Evolutionary conservation across 2,329 filamentous ascomycete species (phyloP).

Genomic region (Hypoxylon sp.): DNA sequence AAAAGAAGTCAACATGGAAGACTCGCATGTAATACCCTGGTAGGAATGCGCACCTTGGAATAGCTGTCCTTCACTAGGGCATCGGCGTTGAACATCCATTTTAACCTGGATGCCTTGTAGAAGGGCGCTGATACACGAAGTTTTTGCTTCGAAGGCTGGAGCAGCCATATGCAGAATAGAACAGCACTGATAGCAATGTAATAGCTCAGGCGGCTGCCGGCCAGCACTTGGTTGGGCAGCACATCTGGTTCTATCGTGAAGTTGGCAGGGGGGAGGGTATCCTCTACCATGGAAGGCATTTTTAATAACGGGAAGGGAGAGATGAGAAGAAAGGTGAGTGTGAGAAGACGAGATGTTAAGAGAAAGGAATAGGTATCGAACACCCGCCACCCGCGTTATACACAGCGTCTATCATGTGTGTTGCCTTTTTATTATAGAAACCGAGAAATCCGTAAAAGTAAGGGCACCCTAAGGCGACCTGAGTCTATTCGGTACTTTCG

Average conservation of each 20-base stretch:
- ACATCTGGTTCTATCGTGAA: constrained; percentile 33
- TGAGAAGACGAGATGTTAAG: constrained; percentile 11
- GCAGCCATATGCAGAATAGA: constrained; percentile 50
- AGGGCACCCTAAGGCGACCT: background rate
- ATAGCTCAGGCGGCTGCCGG: constrained; percentile 48
- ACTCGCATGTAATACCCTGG: background rate
- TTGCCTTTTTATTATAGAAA: constrained; percentile 5
- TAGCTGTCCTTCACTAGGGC: constrained; percentile 58
- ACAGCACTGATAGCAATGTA: constrained; percentile 51
- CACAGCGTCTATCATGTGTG: constrained; percentile 31
- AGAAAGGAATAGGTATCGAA: constrained; percentile 14
- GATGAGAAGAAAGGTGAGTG: background rate
- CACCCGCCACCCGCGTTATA: constrained; percentile 14
- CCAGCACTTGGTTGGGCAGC: constrained; percentile 40
- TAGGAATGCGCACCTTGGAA: constrained; percentile 50
- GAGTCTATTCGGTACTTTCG: background rate
- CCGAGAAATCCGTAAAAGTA: constrained; percentile 2
- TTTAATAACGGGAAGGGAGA: constrained; percentile 1
- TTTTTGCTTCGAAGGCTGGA: constrained; percentile 46
- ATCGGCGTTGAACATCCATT: constrained; percentile 61
- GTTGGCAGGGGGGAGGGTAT: constrained; percentile 33
- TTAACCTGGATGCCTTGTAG: constrained; percentile 57
- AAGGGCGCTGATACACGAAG: constrained; percentile 52
- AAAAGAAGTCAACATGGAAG: constrained; percentile 9
- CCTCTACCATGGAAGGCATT: constrained; percentile 37